phyloP scores from a whole-genome alignment of 2,329 filamentous ascomycete species.

The Penicillium oxalicum region DNA sequence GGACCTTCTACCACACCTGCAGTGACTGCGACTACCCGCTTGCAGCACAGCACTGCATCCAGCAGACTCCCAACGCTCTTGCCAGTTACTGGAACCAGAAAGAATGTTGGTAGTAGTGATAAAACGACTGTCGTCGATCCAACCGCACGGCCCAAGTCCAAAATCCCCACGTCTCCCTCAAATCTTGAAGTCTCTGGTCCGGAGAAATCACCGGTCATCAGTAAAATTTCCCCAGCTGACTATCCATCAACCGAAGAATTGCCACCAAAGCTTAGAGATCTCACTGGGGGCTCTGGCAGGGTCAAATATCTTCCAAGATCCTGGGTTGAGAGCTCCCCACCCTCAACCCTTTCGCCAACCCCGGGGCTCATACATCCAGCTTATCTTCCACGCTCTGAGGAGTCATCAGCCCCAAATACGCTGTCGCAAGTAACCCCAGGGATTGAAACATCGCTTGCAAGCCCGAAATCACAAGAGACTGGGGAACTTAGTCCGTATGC shows the following conservation, averaged over 20 bases:
- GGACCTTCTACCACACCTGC: not conserved
- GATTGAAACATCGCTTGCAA: not conserved
- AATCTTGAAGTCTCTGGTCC: not conserved
- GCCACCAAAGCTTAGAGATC: slow-evolving; percentile 1
- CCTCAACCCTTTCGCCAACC: not conserved
- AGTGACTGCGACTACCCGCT: not conserved
- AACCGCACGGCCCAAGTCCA: not conserved
- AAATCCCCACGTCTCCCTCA: not conserved
- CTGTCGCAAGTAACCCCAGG: too few relatives aligned
- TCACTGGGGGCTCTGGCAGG: slow-evolving; percentile 4
- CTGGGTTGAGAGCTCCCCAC: slow-evolving; percentile 1
- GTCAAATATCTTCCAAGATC: slow-evolving; percentile 7
- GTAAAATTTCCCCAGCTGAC: not conserved
- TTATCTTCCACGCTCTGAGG: too few relatives aligned
- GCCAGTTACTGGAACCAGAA: not conserved
- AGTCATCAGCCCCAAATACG: too few relatives aligned
- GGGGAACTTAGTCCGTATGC: not conserved
- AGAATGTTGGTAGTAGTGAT: not conserved
- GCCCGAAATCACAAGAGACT: not conserved
- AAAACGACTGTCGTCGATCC: not conserved
- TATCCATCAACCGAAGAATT: slow-evolving; percentile 1
- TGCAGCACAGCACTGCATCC: not conserved
- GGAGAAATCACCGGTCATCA: not conserved
- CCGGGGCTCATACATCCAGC: not conserved
- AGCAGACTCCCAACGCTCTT: slow-evolving; percentile 5